Conservation (phyloP, 2,329 filamentous ascomycete genomes). For the Fusarium citri region DNA sequence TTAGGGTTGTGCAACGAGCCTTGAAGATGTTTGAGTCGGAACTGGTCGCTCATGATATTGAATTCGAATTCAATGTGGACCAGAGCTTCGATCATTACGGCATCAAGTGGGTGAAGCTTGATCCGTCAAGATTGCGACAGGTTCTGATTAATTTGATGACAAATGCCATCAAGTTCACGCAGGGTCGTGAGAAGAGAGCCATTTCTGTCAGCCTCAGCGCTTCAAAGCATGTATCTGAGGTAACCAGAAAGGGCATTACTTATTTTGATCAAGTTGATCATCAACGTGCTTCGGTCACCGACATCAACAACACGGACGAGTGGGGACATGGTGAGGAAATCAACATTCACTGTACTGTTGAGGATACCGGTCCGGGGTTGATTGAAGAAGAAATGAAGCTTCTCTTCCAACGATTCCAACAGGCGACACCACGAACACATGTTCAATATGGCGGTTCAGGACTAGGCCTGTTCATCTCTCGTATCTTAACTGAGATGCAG, state of each 20-base stretch:
- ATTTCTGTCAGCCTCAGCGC: slow-evolving; percentile 76
- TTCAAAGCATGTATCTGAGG: slow-evolving; percentile 62
- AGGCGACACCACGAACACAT: slow-evolving; percentile 75
- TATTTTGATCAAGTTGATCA: slow-evolving; percentile 62
- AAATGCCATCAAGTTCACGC: slow-evolving; percentile 74
- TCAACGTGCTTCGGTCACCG: slow-evolving; percentile 50
- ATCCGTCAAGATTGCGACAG: slow-evolving; percentile 79
- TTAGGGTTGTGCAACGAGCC: slow-evolving; percentile 74
- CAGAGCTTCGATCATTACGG: slow-evolving; percentile 72
- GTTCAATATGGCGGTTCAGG: slow-evolving; percentile 79
- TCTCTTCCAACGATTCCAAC: slow-evolving; percentile 76
- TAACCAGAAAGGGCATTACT: slow-evolving; percentile 54
- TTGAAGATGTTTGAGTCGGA: slow-evolving; percentile 85
- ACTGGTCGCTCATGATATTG: slow-evolving; percentile 76
- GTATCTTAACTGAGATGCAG: slow-evolving; percentile 80
- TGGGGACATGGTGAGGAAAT: slow-evolving; percentile 80
- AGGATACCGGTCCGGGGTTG: slow-evolving; percentile 77
- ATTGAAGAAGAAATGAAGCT: slow-evolving; percentile 73
- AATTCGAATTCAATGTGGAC: slow-evolving; percentile 75
- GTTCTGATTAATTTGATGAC: slow-evolving; percentile 81
- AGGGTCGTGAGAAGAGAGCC: slow-evolving; percentile 66
- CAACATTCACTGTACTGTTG: slow-evolving; percentile 78
- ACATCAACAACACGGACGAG: slow-evolving; percentile 66
- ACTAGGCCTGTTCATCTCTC: slow-evolving; percentile 79
- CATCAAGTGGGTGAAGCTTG: slow-evolving; percentile 78